Percentiles rank a stretch among this genome's conserved stretches.
Evolutionary conservation across 495 filamentous ascomycete genomes (phyloP).

Genomic region (Halenospora varia): DNA sequence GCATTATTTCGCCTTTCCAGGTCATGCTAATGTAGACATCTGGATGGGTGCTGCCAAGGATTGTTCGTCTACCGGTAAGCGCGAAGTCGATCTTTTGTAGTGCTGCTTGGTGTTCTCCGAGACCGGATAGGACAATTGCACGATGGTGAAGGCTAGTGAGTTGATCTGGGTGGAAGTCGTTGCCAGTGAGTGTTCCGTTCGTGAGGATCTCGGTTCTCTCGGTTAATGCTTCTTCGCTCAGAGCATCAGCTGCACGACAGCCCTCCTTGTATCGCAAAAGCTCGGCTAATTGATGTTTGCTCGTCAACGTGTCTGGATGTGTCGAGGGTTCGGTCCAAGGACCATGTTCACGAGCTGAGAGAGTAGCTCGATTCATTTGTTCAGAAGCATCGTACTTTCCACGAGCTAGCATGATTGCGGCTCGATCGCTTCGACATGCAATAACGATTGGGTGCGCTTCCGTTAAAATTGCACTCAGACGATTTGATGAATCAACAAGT

Average conservation of each 20-base stretch:
- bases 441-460: slow-evolving; percentile 6
- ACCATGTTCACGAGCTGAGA: slow-evolving; percentile 3
- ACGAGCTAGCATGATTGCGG: slow-evolving; percentile 1
- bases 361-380: slow-evolving; percentile 3
- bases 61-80: neutral
- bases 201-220: slow-evolving; percentile 8
- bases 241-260: neutral
- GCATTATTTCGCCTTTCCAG: slow-evolving; percentile 17
- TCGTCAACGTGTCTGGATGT: slow-evolving; percentile 17
- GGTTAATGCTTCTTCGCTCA: slow-evolving; percentile 1
- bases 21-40: slow-evolving; percentile 8
- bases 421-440: slow-evolving; percentile 5
- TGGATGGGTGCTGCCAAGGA: slow-evolving; percentile 8
- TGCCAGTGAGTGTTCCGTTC: slow-evolving; percentile 3
- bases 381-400: slow-evolving; percentile 15
- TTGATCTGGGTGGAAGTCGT: slow-evolving; percentile 12
- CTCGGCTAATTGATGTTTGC: slow-evolving; percentile 8
- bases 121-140: slow-evolving; percentile 9
- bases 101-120: slow-evolving; percentile 5
- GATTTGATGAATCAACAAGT: neutral
- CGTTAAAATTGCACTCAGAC: slow-evolving; percentile 1
- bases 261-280: slow-evolving; percentile 1
- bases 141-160: slow-evolving; percentile 11
- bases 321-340: slow-evolving; percentile 9
- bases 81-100: slow-evolving; percentile 8